These are phyloP conservation scores for Salix caprea DNA, from an alignment of 345 rosid species.

Conservation along the genomic window DNA sequence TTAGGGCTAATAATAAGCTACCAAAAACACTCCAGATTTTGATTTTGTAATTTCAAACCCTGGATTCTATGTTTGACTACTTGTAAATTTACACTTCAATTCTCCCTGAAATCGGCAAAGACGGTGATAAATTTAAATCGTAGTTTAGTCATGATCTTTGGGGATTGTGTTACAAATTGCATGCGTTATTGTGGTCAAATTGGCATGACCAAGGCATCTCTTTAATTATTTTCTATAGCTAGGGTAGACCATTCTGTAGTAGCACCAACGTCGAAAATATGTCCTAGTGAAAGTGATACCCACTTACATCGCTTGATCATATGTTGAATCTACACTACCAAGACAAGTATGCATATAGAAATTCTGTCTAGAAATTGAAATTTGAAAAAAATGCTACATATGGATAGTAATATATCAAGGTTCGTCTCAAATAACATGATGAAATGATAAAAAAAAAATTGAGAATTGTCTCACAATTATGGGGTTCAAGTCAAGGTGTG, in stretches of 20 bases:
- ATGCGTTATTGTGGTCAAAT: not conserved
- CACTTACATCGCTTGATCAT: not conserved
- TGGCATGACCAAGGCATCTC: not conserved
- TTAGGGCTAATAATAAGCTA: not conserved
- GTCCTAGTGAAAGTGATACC: constrained; percentile 1
- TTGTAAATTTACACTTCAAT: not conserved
- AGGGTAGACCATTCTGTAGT: not conserved
- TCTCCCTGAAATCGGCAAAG: not conserved
- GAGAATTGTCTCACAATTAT: too few species aligned
- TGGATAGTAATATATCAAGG: not conserved
- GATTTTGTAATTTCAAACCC: not conserved
- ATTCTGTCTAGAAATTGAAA: not conserved
- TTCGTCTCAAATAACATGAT: too few species aligned
- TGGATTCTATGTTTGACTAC: not conserved
- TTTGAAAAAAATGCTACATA: not conserved
- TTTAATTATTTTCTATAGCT: not conserved
- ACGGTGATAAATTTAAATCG: not conserved
- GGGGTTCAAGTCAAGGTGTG: accelerated
- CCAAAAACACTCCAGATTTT: not conserved
- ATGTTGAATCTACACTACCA: not conserved
- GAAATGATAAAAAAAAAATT: too few species aligned
- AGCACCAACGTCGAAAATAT: constrained; percentile 1
- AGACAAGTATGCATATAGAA: not conserved
- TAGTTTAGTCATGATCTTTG: not conserved
- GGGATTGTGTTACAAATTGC: not conserved